Evolutionary conservation across 108 stramenopile genomes (phyloP), one percentile per base, ranked within the genome.

Genomic region (Poteriospumella lacustris): DNA sequence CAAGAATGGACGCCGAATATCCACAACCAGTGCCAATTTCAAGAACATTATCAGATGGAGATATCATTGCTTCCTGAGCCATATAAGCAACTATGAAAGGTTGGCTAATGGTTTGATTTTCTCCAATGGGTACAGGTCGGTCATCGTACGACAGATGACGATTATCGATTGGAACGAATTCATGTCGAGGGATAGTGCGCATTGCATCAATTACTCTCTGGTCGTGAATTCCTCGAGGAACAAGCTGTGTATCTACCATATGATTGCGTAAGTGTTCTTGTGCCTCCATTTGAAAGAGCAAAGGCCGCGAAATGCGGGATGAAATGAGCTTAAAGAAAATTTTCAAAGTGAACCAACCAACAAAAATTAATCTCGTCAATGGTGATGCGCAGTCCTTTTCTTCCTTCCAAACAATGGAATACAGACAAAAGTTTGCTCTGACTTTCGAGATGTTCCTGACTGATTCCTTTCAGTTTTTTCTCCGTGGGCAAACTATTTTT

Each of bases 21-120:
- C 60, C 60, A 33, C 60, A 64, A 34, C 60, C 60, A 31, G 60
- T 64, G 31, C 60, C 60, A 24, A 64, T 64, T 5, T 64, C 60
- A 5, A 64, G 31, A 5, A 64, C 60, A 12, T 64, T 64, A 64
- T 64, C 60, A 64, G 12, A 34, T 3, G 9, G 15, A 9, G 28
- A 34, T 3, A 64, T 19, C 60, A 64, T 3, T 31, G 60, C 60
- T 3, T 9, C 3, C 3, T 64, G 33, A 31, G 60, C 31, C 60
- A 64, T 64, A 5, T 5, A 5, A 5, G 60, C 60, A 24, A 64
- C 60, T 34, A 64, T 64, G 31, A 31, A 64, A 31, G 60, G 60
- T 24, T 64, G 60, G 60, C 60, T 64, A 34, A 64, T 64, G 15
- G 60, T 64, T 64, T 64, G 60, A 24, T 33, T 34, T 5, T 64